Conservation (phyloP, 768 basidiomycete genomes). For the Postia placenta region DNA sequence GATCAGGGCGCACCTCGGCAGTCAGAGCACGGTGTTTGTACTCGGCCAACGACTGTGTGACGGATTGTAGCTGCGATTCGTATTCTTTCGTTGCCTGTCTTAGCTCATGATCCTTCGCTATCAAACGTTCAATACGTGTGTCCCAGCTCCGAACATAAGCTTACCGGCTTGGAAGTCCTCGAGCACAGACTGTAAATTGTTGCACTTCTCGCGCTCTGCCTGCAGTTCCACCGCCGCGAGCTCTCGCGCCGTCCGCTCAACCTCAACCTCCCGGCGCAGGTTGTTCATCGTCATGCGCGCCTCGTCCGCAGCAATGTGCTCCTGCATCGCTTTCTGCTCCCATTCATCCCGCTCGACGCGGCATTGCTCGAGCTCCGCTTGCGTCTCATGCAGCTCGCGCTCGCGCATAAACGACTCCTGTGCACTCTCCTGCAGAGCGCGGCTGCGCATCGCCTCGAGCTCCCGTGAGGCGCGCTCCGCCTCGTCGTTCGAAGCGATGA, state of each 20-base stretch:
- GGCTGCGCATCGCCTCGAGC: slow-evolving; percentile 59
- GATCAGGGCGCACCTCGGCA: slow-evolving; percentile 70
- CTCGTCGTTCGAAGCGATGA: slow-evolving; percentile 72
- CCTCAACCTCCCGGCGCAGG: slow-evolving; percentile 58
- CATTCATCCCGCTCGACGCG: slow-evolving; percentile 77
- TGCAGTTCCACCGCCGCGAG: slow-evolving; percentile 53
- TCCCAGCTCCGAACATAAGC: background rate
- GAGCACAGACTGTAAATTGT: slow-evolving; percentile 86
- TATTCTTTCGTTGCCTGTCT: slow-evolving; percentile 78
- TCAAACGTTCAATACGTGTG: slow-evolving; percentile 9
- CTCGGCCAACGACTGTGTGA: slow-evolving; percentile 78
- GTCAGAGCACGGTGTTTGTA: slow-evolving; percentile 83
- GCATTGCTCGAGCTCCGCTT: slow-evolving; percentile 84
- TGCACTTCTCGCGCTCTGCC: slow-evolving; percentile 63
- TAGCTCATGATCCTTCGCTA: slow-evolving; percentile 91
- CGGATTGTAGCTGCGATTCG: slow-evolving; percentile 62
- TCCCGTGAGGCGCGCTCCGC: slow-evolving; percentile 63
- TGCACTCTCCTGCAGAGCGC: slow-evolving; percentile 58
- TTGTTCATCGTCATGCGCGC: slow-evolving; percentile 49
- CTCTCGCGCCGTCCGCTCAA: slow-evolving; percentile 54
- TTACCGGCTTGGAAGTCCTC: slow-evolving; percentile 92
- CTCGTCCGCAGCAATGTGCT: slow-evolving; percentile 69
- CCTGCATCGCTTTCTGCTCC: slow-evolving; percentile 55
- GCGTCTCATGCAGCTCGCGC: slow-evolving; percentile 71
- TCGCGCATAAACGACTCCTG: slow-evolving; percentile 71